Percentiles rank a stretch among this genome's conserved stretches.
These are phyloP conservation scores for Malania oleifera DNA, from an alignment of 164 flowering plant genomes.

Conservation along the genomic window DNA sequence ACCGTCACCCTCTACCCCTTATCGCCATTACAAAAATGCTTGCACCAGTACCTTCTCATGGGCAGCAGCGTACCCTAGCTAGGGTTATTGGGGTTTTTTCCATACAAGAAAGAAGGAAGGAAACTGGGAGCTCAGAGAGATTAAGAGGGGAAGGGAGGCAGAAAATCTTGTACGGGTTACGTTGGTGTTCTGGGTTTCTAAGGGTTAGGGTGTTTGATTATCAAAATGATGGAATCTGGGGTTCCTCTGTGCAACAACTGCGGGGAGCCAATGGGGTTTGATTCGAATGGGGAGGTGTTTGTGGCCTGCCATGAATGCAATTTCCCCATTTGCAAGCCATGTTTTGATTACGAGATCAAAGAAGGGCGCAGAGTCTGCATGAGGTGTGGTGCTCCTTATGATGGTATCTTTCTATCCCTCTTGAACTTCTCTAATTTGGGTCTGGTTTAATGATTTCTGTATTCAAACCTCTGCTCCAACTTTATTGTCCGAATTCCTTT, in stretches of 20 bases:
- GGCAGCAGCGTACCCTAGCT: conserved; percentile 14
- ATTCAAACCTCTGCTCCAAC: not conserved
- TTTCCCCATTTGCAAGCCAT: conserved; percentile 62
- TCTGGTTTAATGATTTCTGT: not conserved
- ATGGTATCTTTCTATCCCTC: conserved; percentile 23
- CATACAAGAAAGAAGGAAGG: conserved; percentile 7
- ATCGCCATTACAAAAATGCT: conserved; percentile 29
- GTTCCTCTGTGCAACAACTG: conserved; percentile 70
- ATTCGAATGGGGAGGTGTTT: conserved; percentile 61
- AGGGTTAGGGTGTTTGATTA: not conserved
- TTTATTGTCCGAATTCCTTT: not conserved
- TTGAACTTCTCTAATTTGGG: not conserved
- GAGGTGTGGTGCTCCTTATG: conserved; percentile 61
- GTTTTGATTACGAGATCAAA: conserved; percentile 61
- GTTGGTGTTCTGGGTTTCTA: not conserved
- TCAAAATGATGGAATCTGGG: conserved; percentile 70
- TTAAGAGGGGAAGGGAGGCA: not conserved
- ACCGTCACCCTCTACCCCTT: conserved; percentile 18
- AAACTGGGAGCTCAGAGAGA: not conserved
- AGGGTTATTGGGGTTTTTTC: conserved; percentile 9
- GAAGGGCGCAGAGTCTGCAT: conserved; percentile 71
- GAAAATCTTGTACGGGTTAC: not conserved
- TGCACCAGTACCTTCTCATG: conserved; percentile 7
- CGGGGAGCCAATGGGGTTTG: conserved; percentile 60
- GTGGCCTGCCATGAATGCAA: conserved; percentile 85